Base-by-base conservation (phyloP, 352 stramenopile genomes). In the Globisporangium uncinulatum region DNA sequence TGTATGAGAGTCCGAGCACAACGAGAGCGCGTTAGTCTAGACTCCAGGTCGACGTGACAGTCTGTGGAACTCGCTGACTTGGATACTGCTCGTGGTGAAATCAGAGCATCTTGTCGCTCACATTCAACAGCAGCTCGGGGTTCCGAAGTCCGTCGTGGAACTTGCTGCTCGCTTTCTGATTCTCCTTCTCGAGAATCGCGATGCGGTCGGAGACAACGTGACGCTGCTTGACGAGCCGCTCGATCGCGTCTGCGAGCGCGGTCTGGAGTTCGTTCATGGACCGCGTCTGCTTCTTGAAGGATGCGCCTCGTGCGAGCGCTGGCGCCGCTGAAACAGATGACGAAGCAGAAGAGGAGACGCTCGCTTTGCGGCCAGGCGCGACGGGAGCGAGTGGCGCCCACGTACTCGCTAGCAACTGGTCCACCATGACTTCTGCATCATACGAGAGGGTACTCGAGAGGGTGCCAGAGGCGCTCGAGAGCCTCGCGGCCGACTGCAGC, bases 371-470 rank as follows among this genome's bases (percentile, higher is more conserved):
- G 6, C 3, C 21, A 20, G 43, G 65, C 41, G 45, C 31, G 24
- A 15, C n/a, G 3, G 32, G 20, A 20, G 42, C 39, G 19, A 51
- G 44, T 4, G 70, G 65, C 43, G 70, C 68, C 78, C 78, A 89
- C 31, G 74, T 79, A 55, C 66, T 87, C 31, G 66, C 66, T 0
- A 91, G 71, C 43, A 93, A 69, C 61, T 93, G 76, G 55, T 93
- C 81, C 56, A 93, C 73, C 83, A 93, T 91, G 51, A 67, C 68
- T 48, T 91, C 83, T 6, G 75, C 75, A 32, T 86, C 69, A 62
- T 87, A 93, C 13, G 21, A 19, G 3, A 54, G 19, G 15, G 34
- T 39, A 13, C 34, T 39, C 34, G 34, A 39, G 34, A 49, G 9
- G 44, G 14, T 17, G 17, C 24, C 19, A 46, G 32, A 29, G 48